Conservation (phyloP, 805 yeast genomes). For the Schwanniomyces pseudopolymorphus region DNA sequence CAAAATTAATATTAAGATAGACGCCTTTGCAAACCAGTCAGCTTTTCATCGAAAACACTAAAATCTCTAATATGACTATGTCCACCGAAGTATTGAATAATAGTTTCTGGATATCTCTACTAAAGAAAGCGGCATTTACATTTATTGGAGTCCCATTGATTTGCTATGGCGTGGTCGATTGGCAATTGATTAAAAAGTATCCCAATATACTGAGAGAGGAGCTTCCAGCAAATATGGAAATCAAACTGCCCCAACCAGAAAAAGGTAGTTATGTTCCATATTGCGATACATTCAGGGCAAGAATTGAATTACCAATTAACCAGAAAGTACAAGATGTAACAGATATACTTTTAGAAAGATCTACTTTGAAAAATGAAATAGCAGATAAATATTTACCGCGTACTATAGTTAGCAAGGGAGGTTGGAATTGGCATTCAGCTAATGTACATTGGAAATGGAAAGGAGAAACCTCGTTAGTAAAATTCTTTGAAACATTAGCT, state of each 20-base stretch:
- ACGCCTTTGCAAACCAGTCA: slow-evolving; percentile 76
- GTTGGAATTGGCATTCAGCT: neutral
- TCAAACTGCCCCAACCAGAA: neutral
- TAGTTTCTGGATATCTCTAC: slow-evolving; percentile 52
- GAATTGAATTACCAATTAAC: neutral
- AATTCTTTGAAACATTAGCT: neutral
- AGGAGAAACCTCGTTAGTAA: neutral
- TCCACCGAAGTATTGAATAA: slow-evolving; percentile 89
- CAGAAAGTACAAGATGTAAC: neutral
- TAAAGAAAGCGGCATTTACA: neutral
- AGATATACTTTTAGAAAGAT: neutral
- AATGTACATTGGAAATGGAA: slow-evolving; percentile 2
- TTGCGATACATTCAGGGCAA: neutral
- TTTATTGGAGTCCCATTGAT: neutral
- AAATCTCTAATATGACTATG: slow-evolving; percentile 92
- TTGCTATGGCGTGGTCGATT: neutral
- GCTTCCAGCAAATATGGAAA: neutral
- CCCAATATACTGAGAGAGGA: neutral
- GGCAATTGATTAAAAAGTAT: neutral
- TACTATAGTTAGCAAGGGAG: neutral
- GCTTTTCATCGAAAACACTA: slow-evolving; percentile 58
- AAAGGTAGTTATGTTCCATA: neutral
- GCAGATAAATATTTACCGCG: neutral
- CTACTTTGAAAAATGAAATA: neutral
- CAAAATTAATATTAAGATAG: neutral